Evolutionary conservation across 2,329 filamentous ascomycete genomes (phyloP).

Genomic region (Chrysosporium keratinophilum): DNA sequence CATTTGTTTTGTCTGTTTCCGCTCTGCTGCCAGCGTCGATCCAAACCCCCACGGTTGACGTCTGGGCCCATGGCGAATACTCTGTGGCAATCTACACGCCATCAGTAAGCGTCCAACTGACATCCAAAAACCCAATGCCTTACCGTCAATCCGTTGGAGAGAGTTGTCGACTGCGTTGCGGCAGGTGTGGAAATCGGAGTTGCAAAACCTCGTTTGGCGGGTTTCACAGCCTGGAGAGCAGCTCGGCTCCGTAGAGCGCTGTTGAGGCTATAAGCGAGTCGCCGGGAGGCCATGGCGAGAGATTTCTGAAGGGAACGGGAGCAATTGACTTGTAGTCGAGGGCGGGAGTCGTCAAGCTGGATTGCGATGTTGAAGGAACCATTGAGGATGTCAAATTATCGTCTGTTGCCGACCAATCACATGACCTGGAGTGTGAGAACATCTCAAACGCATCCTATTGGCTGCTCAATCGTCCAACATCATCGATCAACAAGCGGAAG

Average conservation of each 20-base stretch:
- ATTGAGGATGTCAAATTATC: conserved; percentile 39
- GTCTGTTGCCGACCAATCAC: conserved; percentile 35
- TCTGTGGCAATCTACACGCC: conserved; percentile 77
- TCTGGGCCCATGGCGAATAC: conserved; percentile 96
- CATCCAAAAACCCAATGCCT: conserved; percentile 20
- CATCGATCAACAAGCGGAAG: too few species aligned
- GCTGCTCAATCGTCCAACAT: background rate
- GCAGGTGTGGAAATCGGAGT: conserved; percentile 59
- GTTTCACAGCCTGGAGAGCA: conserved; percentile 66
- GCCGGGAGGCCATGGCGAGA: conserved; percentile 78
- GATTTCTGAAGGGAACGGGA: conserved; percentile 35
- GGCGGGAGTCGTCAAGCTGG: conserved; percentile 20
- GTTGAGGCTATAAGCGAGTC: conserved; percentile 89
- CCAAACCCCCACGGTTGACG: conserved; percentile 96
- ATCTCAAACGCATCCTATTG: conserved; percentile 7
- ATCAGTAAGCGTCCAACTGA: conserved; percentile 24
- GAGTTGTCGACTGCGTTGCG: conserved; percentile 89
- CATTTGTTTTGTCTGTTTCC: conserved; percentile 97
- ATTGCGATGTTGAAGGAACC: conserved; percentile 13
- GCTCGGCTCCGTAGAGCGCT: conserved; percentile 80
- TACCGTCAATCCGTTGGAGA: conserved; percentile 95
- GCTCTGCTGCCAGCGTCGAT: conserved; percentile 97
- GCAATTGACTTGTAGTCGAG: conserved; percentile 38
- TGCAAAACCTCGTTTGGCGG: conserved; percentile 77
- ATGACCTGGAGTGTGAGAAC: conserved; percentile 24